Evolutionary conservation across 371 early-diverging fungal species (phyloP), one percentile per base, ranked within the genome.

Genomic region (Syncephalis plumigaleata): DNA sequence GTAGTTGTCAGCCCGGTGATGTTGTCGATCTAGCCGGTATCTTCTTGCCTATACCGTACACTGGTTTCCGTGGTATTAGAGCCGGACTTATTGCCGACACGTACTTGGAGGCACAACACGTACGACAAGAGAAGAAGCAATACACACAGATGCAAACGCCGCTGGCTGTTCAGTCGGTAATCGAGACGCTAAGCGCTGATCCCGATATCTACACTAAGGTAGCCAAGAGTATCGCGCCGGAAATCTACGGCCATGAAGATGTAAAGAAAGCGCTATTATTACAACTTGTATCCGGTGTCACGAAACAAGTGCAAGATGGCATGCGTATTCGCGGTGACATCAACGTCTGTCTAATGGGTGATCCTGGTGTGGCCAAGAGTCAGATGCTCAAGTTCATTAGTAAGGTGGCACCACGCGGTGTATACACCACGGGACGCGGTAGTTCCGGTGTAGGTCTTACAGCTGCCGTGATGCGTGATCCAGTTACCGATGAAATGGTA

Each of bases 261-360:
- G 88, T 92, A 15, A 96, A 96, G 57, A 93, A 94, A 55, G 86
- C 85, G 0, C 59, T 98, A 44, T 61, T 95, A 46, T 60, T 96
- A 42, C 71, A 88, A 49, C 66, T 96, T 36, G 79, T 96, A 37
- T 94, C 94, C 31, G 94, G 94, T 20, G 84, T 80, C 0, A 70
- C 83, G 40, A 89, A 89, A 63, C 72, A 69, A 11, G 80, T 82
- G 36, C 71, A 72, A n/a, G 91, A 91, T 48, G 90, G 91, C 26
- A 89, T 90, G 84, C 84, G 82, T 59, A 88, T 89, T 54, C 80
- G 91, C 64, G 90, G 84, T 21, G 96, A 98, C 58, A 79, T 99
- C 56, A 97, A 99, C 64, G 66, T 99, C 21, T 87, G 91, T 52
- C 65, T 99, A 53, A 94, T 99, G 83, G 99, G 99, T 56, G 94